Percentiles rank a stretch among this genome's conserved stretches.
phyloP scores from a whole-genome alignment of 352 stramenopile species.

The Globisporangium camurandrum region DNA sequence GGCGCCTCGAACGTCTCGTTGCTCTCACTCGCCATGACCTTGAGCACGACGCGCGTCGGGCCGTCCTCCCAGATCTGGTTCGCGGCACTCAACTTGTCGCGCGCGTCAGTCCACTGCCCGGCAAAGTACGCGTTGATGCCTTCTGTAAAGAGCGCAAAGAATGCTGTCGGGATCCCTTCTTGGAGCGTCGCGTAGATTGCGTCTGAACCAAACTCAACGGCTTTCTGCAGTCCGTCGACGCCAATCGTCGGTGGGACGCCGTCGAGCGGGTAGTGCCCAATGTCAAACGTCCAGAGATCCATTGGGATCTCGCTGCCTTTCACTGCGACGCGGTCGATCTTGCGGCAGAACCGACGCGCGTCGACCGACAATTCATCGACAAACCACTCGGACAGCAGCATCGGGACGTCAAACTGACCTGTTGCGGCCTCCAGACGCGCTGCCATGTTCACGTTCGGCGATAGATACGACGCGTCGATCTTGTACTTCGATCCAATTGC shows the following conservation, averaged over 20 bases:
- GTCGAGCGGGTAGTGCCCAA: slow-evolving; percentile 69
- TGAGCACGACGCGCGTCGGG: slow-evolving; percentile 71
- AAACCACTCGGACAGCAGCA: slow-evolving; percentile 94
- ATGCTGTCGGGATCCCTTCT: slow-evolving; percentile 75
- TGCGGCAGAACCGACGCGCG: slow-evolving; percentile 82
- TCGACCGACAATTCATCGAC: slow-evolving; percentile 88
- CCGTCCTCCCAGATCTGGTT: slow-evolving; percentile 90
- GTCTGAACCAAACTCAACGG: slow-evolving; percentile 74
- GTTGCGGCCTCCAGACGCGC: slow-evolving; percentile 93
- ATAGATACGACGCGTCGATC: slow-evolving; percentile 98
- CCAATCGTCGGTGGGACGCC: slow-evolving; percentile 37
- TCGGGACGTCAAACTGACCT: slow-evolving; percentile 92
- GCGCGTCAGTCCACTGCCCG: slow-evolving; percentile 87
- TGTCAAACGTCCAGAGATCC: slow-evolving; percentile 92
- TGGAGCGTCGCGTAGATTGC: slow-evolving; percentile 68
- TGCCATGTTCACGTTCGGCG: slow-evolving; percentile 97
- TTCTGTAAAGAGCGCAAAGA: slow-evolving; percentile 88
- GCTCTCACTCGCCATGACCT: slow-evolving; percentile 89
- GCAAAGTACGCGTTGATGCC: slow-evolving; percentile 91
- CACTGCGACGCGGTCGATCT: slow-evolving; percentile 94
- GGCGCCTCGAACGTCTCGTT: slow-evolving; percentile 73
- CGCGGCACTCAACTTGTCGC: slow-evolving; percentile 72
- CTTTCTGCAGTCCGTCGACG: slow-evolving; percentile 64
- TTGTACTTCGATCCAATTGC: slow-evolving; percentile 97
- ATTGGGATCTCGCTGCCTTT: slow-evolving; percentile 95